Conservation (phyloP, 208 protist genomes). For the Sergeia podlipaevii region DNA sequence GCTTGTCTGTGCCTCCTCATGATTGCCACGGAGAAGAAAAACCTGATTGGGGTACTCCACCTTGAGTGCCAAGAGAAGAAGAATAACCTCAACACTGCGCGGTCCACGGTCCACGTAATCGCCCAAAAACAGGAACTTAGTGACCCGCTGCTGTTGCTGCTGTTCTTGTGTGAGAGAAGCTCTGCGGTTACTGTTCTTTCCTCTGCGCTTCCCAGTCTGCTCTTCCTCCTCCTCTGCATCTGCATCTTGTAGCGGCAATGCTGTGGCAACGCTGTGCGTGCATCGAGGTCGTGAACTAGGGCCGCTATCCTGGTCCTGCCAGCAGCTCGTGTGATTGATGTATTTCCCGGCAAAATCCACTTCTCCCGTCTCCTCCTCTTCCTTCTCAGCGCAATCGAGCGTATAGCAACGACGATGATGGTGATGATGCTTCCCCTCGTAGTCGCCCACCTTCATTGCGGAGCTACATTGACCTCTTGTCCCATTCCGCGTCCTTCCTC, state of each 20-base stretch:
- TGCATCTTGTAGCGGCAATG: no score
- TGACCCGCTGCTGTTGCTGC: conserved; percentile 14
- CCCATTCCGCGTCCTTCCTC: background rate
- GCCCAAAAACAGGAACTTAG: conserved; percentile 95
- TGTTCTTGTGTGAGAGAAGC: no score
- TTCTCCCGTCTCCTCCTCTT: background rate
- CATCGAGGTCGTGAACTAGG: no score
- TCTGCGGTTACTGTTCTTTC: no score
- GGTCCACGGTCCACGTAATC: conserved; percentile 97
- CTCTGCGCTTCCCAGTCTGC: no score
- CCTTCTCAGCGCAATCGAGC: background rate
- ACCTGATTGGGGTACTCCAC: conserved; percentile 84
- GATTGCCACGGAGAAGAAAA: conserved; percentile 88
- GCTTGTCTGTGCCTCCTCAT: conserved; percentile 84
- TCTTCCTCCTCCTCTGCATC: no score
- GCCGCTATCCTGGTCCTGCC: no score
- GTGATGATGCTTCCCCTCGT: conserved; percentile 3
- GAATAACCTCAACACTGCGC: conserved; percentile 74
- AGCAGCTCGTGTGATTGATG: no score
- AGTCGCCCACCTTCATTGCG: conserved; percentile 23
- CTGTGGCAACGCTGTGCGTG: no score
- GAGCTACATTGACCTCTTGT: background rate
- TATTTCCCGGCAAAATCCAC: conserved; percentile 6
- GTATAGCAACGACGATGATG: background rate
- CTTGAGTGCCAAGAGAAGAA: conserved; percentile 81